Conservation (phyloP, 2,329 filamentous ascomycete genomes). For the Dothiorella sarmentorum region DNA sequence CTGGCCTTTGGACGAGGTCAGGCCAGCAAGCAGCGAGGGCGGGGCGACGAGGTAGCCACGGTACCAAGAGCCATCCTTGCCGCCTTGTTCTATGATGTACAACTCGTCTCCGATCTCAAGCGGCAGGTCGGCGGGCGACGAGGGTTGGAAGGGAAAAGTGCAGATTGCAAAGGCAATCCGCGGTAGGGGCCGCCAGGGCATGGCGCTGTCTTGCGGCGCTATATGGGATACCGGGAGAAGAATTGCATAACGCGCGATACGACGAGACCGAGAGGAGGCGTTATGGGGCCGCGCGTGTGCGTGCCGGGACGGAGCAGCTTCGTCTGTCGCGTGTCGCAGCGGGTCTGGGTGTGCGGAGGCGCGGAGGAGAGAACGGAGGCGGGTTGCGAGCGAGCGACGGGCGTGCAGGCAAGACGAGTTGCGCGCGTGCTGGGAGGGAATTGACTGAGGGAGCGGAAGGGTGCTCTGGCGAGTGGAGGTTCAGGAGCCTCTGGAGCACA, state of each 20-base stretch:
- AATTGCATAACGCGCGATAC: conserved; percentile 20
- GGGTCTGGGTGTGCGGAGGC: neutral
- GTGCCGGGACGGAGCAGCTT: neutral
- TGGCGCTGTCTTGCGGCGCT: conserved; percentile 25
- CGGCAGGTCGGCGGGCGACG: conserved; percentile 83
- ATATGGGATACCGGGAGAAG: conserved; percentile 14
- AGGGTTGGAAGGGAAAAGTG: conserved; percentile 87
- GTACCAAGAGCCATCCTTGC: conserved; percentile 81
- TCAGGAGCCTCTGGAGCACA: conserved; percentile 5
- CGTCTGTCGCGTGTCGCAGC: neutral
- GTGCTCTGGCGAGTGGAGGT: neutral
- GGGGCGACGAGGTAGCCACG: conserved; percentile 93
- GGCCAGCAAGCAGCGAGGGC: conserved; percentile 83
- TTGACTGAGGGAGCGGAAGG: neutral
- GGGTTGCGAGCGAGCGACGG: neutral
- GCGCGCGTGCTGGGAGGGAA: neutral
- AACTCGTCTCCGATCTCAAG: conserved; percentile 97
- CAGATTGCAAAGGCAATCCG: conserved; percentile 97
- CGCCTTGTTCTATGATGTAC: conserved; percentile 97
- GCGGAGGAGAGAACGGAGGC: neutral
- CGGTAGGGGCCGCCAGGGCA: conserved; percentile 82
- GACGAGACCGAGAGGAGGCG: conserved; percentile 1
- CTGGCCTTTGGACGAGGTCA: conserved; percentile 88
- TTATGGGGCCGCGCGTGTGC: conserved; percentile 6
- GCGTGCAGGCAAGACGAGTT: neutral